phyloP scores from a whole-genome alignment of 805 yeast genomes.

The Sugiyamaella chiloensis region DNA sequence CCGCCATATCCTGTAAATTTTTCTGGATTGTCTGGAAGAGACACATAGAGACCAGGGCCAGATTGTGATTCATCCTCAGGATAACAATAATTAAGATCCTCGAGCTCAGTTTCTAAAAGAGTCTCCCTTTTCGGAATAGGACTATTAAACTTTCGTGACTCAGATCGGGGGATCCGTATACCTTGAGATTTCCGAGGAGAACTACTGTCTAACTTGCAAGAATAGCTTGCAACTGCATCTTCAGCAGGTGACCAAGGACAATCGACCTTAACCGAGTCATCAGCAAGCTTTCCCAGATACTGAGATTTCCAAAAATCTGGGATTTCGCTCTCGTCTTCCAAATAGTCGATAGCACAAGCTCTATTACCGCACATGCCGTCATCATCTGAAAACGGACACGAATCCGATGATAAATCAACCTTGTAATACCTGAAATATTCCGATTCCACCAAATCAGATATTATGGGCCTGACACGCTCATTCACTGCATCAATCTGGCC shows the following conservation, averaged over 20 bases:
- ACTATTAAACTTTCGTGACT: not conserved
- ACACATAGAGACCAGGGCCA: conserved; percentile 63
- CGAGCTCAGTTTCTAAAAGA: conserved; percentile 11
- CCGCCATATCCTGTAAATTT: conserved; percentile 97
- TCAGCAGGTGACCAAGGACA: conserved; percentile 21
- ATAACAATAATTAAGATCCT: conserved; percentile 35
- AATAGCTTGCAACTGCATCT: conserved; percentile 12
- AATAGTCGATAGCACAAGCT: conserved; percentile 85
- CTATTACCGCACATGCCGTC: conserved; percentile 80
- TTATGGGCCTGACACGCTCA: conserved; percentile 48
- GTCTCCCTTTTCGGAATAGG: not conserved
- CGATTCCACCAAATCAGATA: conserved; percentile 59
- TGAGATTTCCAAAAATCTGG: conserved; percentile 76
- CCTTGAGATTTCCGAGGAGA: not conserved
- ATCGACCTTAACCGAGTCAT: conserved; percentile 32
- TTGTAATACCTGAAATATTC: conserved; percentile 88
- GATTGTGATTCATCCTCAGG: conserved; percentile 40
- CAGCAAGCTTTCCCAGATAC: conserved; percentile 53
- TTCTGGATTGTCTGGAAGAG: conserved; percentile 86
- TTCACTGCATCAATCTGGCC: conserved; percentile 53
- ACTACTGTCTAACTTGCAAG: conserved; percentile 1
- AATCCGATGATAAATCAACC: conserved; percentile 61
- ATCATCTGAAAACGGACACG: conserved; percentile 86
- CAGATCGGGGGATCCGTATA: not conserved
- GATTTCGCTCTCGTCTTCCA: conserved; percentile 66